phyloP scores from a whole-genome alignment of 148 eudicot species.

The Chenopodium album region DNA sequence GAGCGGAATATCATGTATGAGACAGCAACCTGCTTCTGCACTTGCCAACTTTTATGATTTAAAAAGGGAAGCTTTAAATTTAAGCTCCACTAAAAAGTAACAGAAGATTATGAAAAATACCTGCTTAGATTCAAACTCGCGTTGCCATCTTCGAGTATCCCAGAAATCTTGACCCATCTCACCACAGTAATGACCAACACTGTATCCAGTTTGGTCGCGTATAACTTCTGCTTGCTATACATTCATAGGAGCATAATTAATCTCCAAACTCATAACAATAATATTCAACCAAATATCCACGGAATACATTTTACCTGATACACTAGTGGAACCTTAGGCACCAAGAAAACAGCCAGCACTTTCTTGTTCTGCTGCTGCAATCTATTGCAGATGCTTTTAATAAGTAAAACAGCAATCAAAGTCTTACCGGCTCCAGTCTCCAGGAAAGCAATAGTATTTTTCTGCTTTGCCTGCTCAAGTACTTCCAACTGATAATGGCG shows the following conservation, averaged over 20 bases:
- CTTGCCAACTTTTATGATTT: background rate
- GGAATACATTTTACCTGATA: constrained; percentile 66
- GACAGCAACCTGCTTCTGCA: background rate
- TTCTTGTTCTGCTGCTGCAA: constrained; percentile 67
- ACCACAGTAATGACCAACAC: constrained; percentile 98
- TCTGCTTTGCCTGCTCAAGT: constrained; percentile 89
- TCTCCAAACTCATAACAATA: background rate
- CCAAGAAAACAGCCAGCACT: constrained; percentile 84
- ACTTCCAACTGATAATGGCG: constrained; percentile 93
- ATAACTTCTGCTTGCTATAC: constrained; percentile 98
- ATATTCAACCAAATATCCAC: constrained; percentile 2
- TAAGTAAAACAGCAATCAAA: constrained; percentile 86
- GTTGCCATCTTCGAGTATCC: constrained; percentile 96
- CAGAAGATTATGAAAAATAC: constrained; percentile 32
- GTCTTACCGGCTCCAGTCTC: constrained; percentile 99
- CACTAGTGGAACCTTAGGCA: constrained; percentile 97
- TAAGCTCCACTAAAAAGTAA: background rate
- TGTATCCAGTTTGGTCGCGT: constrained; percentile 81
- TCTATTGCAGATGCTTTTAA: constrained; percentile 57
- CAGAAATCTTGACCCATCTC: constrained; percentile 99
- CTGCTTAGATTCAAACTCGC: constrained; percentile 94
- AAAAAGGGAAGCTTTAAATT: too few species aligned
- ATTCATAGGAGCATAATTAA: constrained; percentile 15
- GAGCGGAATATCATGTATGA: background rate
- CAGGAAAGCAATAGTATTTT: constrained; percentile 94